A percentile compares a stretch with the other conserved stretches of the same genome.
Conservation (phyloP, 805 yeast species). For the Alloascoidea africana region DNA sequence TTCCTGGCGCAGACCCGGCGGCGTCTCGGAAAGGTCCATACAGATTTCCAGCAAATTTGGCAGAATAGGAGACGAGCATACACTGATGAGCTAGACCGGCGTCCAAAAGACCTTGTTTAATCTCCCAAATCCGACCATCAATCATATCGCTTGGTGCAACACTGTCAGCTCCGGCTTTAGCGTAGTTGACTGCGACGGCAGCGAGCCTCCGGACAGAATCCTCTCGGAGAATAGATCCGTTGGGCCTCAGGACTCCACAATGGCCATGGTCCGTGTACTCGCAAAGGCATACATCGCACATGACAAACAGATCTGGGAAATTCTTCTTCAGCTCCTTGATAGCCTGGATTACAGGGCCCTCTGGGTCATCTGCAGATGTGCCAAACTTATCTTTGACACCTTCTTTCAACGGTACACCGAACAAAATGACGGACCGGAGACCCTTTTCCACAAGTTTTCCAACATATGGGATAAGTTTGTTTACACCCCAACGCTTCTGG, state of each 20-base stretch:
- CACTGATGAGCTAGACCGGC: conserved; percentile 77
- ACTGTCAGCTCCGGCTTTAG: conserved; percentile 87
- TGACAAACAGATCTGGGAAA: conserved; percentile 74
- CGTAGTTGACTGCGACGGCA: conserved; percentile 90
- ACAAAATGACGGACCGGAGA: conserved; percentile 68
- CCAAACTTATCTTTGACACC: conserved; percentile 73
- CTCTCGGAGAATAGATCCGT: conserved; percentile 71
- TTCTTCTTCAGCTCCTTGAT: conserved; percentile 44
- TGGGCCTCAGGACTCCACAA: conserved; percentile 82
- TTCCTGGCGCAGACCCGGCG: conserved; percentile 79
- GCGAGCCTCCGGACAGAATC: conserved; percentile 70
- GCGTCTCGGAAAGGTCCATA: conserved; percentile 98
- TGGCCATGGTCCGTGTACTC: conserved; percentile 98
- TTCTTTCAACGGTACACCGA: conserved; percentile 76
- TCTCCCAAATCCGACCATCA: conserved; percentile 85
- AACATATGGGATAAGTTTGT: conserved; percentile 62
- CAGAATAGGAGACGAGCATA: conserved; percentile 85
- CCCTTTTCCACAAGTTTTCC: conserved; percentile 63
- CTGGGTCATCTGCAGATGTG: conserved; percentile 87
- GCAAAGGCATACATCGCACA: conserved; percentile 93
- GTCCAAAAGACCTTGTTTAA: conserved; percentile 69
- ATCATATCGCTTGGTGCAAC: conserved; percentile 98
- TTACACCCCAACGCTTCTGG: conserved; percentile 76
- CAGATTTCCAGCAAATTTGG: conserved; percentile 80
- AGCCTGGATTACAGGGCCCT: conserved; percentile 84